These are phyloP conservation scores for Sequoiadendron giganteum DNA, from an alignment of 75 land plant genomes.

Conservation along the genomic window DNA sequence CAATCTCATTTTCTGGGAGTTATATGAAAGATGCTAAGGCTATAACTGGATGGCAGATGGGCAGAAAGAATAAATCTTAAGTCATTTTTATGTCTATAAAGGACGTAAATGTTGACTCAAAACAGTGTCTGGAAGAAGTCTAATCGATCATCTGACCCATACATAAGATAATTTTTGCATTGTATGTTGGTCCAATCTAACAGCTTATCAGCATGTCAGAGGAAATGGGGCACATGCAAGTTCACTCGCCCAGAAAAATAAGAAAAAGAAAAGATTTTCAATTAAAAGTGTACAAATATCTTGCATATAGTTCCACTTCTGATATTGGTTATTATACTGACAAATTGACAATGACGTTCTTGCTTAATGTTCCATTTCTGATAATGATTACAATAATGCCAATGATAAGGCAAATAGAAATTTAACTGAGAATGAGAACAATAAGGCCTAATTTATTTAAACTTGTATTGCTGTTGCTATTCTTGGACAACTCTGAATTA, in stretches of 20 bases:
- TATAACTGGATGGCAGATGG: neutral
- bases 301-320: neutral
- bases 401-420: neutral
- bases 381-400: neutral
- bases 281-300: neutral
- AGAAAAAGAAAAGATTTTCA: neutral
- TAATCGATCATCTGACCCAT: neutral
- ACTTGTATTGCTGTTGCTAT: neutral
- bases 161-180: neutral
- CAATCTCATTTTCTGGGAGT: neutral
- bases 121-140: neutral
- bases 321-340: neutral
- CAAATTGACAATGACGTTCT: neutral
- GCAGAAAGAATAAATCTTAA: neutral
- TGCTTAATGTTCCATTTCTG: neutral
- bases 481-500: neutral
- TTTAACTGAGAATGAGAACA: neutral
- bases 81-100: neutral
- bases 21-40: neutral
- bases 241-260: neutral
- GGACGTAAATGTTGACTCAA: neutral
- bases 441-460: neutral
- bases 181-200: neutral
- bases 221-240: neutral
- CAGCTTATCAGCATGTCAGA: neutral